Base-by-base conservation (phyloP, 2,329 filamentous ascomycete genomes). In the Aspergillus hortae region DNA sequence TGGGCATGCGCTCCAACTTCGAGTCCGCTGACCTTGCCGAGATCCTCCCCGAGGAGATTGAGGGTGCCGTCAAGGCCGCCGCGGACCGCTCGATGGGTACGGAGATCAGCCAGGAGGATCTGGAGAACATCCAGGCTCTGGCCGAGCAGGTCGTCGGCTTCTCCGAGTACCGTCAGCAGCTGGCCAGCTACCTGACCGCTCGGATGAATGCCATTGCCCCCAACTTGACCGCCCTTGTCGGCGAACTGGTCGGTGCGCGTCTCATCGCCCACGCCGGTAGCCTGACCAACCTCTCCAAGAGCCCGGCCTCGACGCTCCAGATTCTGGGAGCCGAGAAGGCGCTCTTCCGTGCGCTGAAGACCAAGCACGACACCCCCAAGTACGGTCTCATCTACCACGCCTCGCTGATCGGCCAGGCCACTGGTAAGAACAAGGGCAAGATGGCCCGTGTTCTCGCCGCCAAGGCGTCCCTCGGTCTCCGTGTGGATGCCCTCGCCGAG, bases 311-410 rank as follows among this genome's bases (percentile, higher is more conserved):
- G 66, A 99, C 94, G 57, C 90, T 99, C 61, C 94, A 99, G 80
- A 96, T 99, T 67, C 85, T 97, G 51, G 94, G 94, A 79, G 94
- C 94, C 55, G 94, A 99, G 79, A 99, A 99, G 82, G 94, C 94
- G 6, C 85, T 99, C 42, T 99, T 99, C 87, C 87, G 94, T 67
- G 94, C 94, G 17, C 81, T 99, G 58, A 99, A 99, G 84, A 99
- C 94, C 46, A 97, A 99, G 82, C 92, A 97, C 74, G 91, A 96
- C 69, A 99, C 94, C 36, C 94, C 94, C 69, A 99, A 97, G 77
- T 99, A 97, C 67, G 94, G 94, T 82, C 82, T 95, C 59, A 90
- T 95, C 71, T 95, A 94, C 77, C 89, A 95, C 74, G 88, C 89
- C 45, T 94, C 90, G 25, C 83, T 99, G 43, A 95, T 99, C 60